Evolutionary conservation across 2,329 filamentous ascomycete genomes (phyloP).

Genomic region (Metarhizium guizhouense): DNA sequence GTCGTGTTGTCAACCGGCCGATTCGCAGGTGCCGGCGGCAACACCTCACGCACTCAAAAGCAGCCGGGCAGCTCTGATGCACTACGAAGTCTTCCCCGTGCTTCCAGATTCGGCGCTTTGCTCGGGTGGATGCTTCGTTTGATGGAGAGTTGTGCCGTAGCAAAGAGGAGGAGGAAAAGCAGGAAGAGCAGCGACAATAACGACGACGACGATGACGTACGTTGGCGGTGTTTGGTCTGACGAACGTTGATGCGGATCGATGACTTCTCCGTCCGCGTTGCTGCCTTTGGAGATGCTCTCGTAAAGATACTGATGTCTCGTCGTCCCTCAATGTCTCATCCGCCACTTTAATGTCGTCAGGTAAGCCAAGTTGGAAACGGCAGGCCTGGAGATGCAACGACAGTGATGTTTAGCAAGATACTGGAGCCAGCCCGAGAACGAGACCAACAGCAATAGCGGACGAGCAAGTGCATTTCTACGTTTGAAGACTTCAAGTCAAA

Average conservation of each 20-base stretch:
- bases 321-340: not conserved
- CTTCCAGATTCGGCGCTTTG: not conserved
- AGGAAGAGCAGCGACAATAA: not conserved
- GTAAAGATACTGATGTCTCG: not conserved
- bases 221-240: not conserved
- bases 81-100: not conserved
- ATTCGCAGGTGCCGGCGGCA: not conserved
- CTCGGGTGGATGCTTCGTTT: not conserved
- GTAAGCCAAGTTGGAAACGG: not conserved
- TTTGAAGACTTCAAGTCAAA: not conserved
- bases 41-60: not conserved
- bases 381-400: not conserved
- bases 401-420: not conserved
- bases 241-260: not conserved
- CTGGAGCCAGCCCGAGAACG: not conserved
- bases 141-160: not conserved
- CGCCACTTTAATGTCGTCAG: not conserved
- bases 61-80: not conserved
- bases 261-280: not conserved
- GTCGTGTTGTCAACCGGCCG: not conserved
- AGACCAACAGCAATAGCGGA: not conserved
- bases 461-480: not conserved
- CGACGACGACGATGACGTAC: not conserved
- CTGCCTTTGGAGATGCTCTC: not conserved
- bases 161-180: not conserved